Evolutionary conservation across 257 asterid genomes (phyloP).

Genomic region (Forsythia suspensa): DNA sequence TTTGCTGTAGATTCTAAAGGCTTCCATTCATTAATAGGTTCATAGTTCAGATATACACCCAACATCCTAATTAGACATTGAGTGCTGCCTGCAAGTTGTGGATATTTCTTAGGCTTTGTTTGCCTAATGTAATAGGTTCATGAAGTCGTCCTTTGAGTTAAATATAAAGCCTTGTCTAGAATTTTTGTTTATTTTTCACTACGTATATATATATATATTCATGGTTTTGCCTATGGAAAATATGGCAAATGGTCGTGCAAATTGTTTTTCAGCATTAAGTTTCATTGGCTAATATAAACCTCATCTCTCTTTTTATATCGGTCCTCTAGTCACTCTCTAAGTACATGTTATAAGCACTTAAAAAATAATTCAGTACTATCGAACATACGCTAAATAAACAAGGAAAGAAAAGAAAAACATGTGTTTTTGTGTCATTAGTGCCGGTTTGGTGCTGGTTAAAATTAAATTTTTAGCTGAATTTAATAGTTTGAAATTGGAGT

Average conservation of each 20-base stretch:
- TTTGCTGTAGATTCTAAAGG: constrained; percentile 83
- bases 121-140: constrained; percentile 32
- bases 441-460: no score
- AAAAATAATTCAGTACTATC: no score
- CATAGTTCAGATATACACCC: constrained; percentile 44
- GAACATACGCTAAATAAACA: no score
- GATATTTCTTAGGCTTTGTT: constrained; percentile 36
- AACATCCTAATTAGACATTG: constrained; percentile 15
- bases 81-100: constrained; percentile 46
- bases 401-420: neutral
- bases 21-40: constrained; percentile 21
- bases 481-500: no score
- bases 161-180: constrained; percentile 2
- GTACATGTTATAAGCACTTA: no score
- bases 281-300: neutral
- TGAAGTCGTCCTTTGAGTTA: constrained; percentile 26
- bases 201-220: no score
- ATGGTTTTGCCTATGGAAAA: no score
- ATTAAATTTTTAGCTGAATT: no score
- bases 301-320: neutral
- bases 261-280: neutral
- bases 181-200: constrained; percentile 4
- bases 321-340: no score
- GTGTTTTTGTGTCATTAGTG: no score
- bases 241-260: neutral